Evolutionary conservation across 2,329 filamentous ascomycete genomes (phyloP).

Genomic region (Xylaria arbuscula): DNA sequence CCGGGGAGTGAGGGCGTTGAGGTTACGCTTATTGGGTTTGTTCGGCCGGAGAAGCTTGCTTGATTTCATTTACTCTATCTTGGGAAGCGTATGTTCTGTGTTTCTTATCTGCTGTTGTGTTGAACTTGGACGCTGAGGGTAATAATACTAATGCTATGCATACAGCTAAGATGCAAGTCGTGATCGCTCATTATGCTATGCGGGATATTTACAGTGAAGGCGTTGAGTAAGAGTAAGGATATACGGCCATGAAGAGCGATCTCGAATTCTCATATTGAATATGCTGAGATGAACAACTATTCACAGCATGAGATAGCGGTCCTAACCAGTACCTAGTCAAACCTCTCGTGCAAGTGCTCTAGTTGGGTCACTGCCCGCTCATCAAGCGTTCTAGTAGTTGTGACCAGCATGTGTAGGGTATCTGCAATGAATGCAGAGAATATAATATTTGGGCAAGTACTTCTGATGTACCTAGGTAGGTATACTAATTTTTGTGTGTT

Average conservation of each 20-base stretch:
- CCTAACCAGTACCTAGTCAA: background rate
- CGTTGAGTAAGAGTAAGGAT: background rate
- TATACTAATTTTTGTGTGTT: too few species aligned
- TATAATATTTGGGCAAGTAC: too few species aligned
- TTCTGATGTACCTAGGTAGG: too few species aligned
- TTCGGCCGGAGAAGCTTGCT: background rate
- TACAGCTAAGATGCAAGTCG: background rate
- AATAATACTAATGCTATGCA: background rate
- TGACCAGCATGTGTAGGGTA: too few species aligned
- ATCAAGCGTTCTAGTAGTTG: too few species aligned
- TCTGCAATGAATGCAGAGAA: too few species aligned
- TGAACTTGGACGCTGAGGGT: background rate
- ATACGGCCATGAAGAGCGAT: background rate
- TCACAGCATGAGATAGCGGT: background rate
- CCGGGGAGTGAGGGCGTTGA: constrained; percentile 6
- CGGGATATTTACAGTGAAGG: background rate
- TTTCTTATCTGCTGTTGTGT: background rate
- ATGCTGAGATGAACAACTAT: background rate
- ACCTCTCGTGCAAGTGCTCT: background rate
- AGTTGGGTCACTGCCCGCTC: too few species aligned
- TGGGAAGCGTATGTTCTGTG: background rate
- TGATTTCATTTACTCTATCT: background rate
- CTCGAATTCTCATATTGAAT: too few species aligned
- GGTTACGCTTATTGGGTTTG: constrained; percentile 31
- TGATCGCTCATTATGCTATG: background rate